A percentile compares a stretch with the other conserved stretches of the same genome.
Conservation (phyloP, 2,329 filamentous ascomycete species). For the Aspergillus japonicus region DNA sequence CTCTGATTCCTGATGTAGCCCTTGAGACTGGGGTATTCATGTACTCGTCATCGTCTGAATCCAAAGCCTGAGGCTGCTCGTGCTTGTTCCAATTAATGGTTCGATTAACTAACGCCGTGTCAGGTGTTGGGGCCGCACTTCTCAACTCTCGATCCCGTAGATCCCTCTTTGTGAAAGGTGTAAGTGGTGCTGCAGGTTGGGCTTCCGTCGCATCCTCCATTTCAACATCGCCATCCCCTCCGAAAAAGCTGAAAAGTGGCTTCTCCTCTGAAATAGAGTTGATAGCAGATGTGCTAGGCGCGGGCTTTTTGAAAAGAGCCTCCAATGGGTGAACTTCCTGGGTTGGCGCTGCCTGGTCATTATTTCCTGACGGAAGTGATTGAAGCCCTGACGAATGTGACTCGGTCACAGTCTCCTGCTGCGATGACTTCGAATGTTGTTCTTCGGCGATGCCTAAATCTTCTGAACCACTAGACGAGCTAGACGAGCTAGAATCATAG, state of each 20-base stretch:
- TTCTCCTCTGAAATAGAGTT: slow-evolving; percentile 44
- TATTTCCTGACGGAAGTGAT: slow-evolving; percentile 12
- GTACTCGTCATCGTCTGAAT: slow-evolving; percentile 26
- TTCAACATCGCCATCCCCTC: slow-evolving; percentile 49
- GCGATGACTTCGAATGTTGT: slow-evolving; percentile 3
- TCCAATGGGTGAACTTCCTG: slow-evolving; percentile 77
- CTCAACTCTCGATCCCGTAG: slow-evolving; percentile 65
- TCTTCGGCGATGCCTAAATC: slow-evolving; percentile 28
- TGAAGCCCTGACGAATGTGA: slow-evolving; percentile 15
- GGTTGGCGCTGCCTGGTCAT: background rate
- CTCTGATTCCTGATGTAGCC: slow-evolving; percentile 17
- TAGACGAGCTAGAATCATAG: slow-evolving; percentile 25
- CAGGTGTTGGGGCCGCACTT: slow-evolving; percentile 90
- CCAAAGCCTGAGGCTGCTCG: slow-evolving; percentile 19
- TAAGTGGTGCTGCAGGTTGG: slow-evolving; percentile 59
- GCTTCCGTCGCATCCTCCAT: slow-evolving; percentile 49
- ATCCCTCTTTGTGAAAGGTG: slow-evolving; percentile 79
- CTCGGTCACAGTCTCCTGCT: slow-evolving; percentile 6
- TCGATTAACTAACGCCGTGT: slow-evolving; percentile 72
- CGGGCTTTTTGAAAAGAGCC: slow-evolving; percentile 79
- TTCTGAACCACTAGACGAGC: slow-evolving; percentile 28
- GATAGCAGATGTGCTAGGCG: slow-evolving; percentile 41
- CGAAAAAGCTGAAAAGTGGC: slow-evolving; percentile 78
- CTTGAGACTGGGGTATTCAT: slow-evolving; percentile 28
- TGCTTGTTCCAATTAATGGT: slow-evolving; percentile 30